Conservation (phyloP, 2,329 filamentous ascomycete genomes). For the Clonostachys byssicola region DNA sequence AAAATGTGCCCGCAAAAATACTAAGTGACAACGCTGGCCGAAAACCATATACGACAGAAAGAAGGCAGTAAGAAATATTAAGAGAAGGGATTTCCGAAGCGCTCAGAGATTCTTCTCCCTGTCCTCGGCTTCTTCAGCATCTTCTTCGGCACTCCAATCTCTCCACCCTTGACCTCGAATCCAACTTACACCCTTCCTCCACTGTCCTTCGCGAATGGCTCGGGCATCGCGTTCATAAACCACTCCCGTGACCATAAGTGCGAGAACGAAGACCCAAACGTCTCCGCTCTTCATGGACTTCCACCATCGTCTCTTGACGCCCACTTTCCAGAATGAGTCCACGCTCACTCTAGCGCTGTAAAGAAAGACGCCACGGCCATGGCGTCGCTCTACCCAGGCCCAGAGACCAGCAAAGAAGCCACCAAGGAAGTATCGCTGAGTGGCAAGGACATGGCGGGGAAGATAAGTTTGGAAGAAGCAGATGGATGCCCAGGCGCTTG, state of each 20-base stretch:
- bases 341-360: slow-evolving; percentile 76
- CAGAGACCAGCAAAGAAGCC: slow-evolving; percentile 84
- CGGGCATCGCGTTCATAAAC: slow-evolving; percentile 70
- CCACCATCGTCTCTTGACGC: slow-evolving; percentile 89
- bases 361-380: slow-evolving; percentile 67
- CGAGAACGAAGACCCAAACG: slow-evolving; percentile 75
- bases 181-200: slow-evolving; percentile 71
- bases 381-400: slow-evolving; percentile 69
- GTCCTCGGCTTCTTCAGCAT: slow-evolving; percentile 37
- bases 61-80: no score
- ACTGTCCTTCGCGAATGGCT: slow-evolving; percentile 61
- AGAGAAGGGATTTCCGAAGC: no score
- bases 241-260: slow-evolving; percentile 72
- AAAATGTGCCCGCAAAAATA: no score
- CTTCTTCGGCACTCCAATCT: slow-evolving; percentile 57
- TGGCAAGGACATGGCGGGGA: slow-evolving; percentile 70
- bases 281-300: slow-evolving; percentile 77
- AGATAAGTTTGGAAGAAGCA: slow-evolving; percentile 84
- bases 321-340: slow-evolving; percentile 86
- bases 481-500: slow-evolving; percentile 81
- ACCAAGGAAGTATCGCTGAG: slow-evolving; percentile 84
- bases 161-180: slow-evolving; percentile 71
- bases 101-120: slow-evolving; percentile 6
- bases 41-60: no score
- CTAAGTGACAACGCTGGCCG: no score